Evolutionary conservation across 2,329 filamentous ascomycete species (phyloP), one percentile per base, ranked within the genome.

Genomic region (Knoxdaviesia capensis): DNA sequence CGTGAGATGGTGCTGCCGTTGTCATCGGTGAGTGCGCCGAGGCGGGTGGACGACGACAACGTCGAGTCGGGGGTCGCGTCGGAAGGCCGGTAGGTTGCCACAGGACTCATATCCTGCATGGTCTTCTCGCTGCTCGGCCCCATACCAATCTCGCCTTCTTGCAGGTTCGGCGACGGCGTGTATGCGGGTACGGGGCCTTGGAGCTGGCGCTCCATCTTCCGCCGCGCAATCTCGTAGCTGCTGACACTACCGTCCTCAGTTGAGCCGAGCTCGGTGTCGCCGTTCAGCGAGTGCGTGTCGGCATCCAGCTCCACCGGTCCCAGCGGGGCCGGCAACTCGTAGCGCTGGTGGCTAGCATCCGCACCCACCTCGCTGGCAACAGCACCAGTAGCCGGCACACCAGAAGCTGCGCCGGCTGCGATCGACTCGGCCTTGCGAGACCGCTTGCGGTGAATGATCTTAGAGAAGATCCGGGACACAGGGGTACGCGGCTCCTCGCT

Each of bases 201-300:
- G 31, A 69, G 59, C 45, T 70, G 66, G 39, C 61, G 59, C 10
- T 69, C 65, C 31, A 73, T 50, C 51, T 69, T 73, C 44, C 61
- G 58, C 45, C 63, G 58, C 0, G 65, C 65, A 8, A 61, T 48
- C 44, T 76, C 68, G 45, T 74, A 75, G 1, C 64, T 57, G 36
- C 58, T 65, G 34, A 66, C 44, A 20, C 55, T 55, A 3, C 59
- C 54, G 32, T 59, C 58, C 29, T 62, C 58, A 1, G 58, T 60
- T 5, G 41, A 38, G 1, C 59, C 60, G 5, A 65, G 47, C 35
- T 64, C 60, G 0, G 59, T 60, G 1, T 61, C 60, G 8, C 56
- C 58, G 9, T 59, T 52, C 37, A 56, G 51, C 5, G 56, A 61
- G 39, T 53, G 52, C 7, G 53, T 55, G 39, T 63, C 57, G 20